A percentile compares a stretch with the other conserved stretches of the same genome.
Evolutionary conservation across 176 grass and related monocot species (phyloP).

Genomic region (Eleusine coracana): DNA sequence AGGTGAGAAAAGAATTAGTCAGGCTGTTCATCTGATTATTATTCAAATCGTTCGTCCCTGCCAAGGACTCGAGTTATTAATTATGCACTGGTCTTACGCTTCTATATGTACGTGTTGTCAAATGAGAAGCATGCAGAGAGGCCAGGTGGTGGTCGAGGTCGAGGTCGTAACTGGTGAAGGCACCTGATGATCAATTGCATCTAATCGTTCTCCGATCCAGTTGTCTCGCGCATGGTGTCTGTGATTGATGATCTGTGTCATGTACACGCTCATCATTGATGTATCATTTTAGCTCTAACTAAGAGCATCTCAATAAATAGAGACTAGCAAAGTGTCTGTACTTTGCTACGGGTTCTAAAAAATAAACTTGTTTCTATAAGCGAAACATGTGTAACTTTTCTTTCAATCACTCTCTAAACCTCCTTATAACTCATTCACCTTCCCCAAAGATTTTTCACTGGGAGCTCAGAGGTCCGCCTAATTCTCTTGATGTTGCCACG

Average conservation of each 20-base stretch:
- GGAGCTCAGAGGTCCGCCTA: too few species aligned
- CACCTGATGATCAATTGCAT: background rate
- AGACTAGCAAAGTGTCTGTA: too few species aligned
- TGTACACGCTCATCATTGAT: background rate
- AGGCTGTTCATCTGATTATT: background rate
- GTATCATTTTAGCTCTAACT: constrained; percentile 4
- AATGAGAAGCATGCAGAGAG: background rate
- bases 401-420: too few species aligned
- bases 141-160: background rate
- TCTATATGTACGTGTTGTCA: background rate
- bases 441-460: too few species aligned
- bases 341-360: too few species aligned
- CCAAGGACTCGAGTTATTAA: background rate
- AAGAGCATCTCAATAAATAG: background rate
- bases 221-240: background rate
- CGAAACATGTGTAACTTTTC: too few species aligned
- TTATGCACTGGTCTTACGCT: background rate
- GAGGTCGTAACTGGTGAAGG: constrained; percentile 18
- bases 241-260: background rate
- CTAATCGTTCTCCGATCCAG: background rate
- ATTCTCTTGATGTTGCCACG: too few species aligned
- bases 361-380: too few species aligned
- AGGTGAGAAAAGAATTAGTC: background rate
- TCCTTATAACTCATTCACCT: too few species aligned
- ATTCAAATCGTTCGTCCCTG: background rate